Evolutionary conservation across 805 yeast genomes (phyloP), one percentile per base, ranked within the genome.

Genomic region (Ascoidea rubescens): DNA sequence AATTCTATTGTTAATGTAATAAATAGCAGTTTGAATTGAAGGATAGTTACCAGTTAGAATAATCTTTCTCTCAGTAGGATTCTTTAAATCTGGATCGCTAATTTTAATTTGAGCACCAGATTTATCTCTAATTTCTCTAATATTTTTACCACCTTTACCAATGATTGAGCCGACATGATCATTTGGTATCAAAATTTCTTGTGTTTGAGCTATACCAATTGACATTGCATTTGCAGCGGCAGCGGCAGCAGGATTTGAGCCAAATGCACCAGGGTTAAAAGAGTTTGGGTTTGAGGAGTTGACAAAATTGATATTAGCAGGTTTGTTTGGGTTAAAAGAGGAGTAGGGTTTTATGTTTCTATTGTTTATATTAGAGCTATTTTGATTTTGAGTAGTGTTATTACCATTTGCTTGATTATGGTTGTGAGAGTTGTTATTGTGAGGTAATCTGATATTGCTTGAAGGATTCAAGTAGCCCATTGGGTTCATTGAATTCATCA

Each of bases 91-190:
- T 17, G 74, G 75, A 44, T 73, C 79, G 56, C 80, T 86, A 51
- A 88, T 84, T 56, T 79, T 77, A 31, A 88, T 86, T 53, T 82
- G 80, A 48, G 87, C 77, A 37, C 95, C 91, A 21, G 91, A 79
- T 32, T 78, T 72, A 54, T 80, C 82, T 56, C 91, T 75, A 50
- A 88, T 81, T 56, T 84, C 87, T 60, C 81, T 84, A 54, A 88
- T 82, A 58, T 82, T 84, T 60, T 84, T 79, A 17, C 96, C 96
- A 37, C 88, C 87, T 65, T 81, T 86, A 1, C 96, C 96, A 54
- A 88, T 88, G 31, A 88, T 82, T 45, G 86, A 78, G 1, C 96
- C 96, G 45, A 88, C 89, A 64, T 75, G 83, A 44, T 78, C 78
- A 61, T 82, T 82, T 30, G 95, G 89, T 47, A 88, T 87, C 57